These are phyloP conservation scores for Jasminum sambac DNA, from an alignment of 257 asterid genomes.

Conservation along the genomic window DNA sequence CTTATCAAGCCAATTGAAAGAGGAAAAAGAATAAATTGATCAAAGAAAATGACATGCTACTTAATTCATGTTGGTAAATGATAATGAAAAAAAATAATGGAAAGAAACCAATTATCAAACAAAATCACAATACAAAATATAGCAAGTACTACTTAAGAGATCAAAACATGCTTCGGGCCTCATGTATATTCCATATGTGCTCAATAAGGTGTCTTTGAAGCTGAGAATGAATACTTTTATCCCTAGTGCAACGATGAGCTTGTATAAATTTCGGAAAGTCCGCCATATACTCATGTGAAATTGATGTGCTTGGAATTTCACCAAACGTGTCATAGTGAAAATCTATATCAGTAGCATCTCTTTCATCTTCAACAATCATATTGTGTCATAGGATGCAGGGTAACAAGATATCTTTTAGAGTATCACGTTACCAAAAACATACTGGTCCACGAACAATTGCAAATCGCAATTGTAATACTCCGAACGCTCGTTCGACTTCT, in stretches of 20 bases:
- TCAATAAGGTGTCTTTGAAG: background rate
- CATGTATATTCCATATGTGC: background rate
- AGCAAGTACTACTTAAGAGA: no score
- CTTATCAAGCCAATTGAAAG: slow-evolving; percentile 16
- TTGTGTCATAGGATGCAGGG: slow-evolving; percentile 10
- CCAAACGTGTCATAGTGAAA: background rate
- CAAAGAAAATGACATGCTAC: no score
- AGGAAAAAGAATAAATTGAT: no score
- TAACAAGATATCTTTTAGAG: background rate
- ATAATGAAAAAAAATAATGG: no score
- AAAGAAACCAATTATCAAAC: no score
- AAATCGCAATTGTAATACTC: slow-evolving; percentile 6
- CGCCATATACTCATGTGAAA: background rate
- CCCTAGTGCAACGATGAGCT: background rate
- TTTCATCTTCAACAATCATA: slow-evolving; percentile 7
- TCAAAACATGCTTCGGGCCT: no score
- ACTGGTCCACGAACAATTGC: background rate
- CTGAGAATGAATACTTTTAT: background rate
- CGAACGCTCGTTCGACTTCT: slow-evolving; percentile 10
- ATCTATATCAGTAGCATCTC: no score
- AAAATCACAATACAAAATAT: no score
- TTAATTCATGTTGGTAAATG: no score
- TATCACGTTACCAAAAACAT: background rate
- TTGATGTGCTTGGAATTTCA: background rate
- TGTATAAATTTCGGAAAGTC: background rate